Percentiles rank a stretch among this genome's conserved stretches.
phyloP scores from a whole-genome alignment of 495 filamentous ascomycete species.

The Parathielavia hyrcaniae region DNA sequence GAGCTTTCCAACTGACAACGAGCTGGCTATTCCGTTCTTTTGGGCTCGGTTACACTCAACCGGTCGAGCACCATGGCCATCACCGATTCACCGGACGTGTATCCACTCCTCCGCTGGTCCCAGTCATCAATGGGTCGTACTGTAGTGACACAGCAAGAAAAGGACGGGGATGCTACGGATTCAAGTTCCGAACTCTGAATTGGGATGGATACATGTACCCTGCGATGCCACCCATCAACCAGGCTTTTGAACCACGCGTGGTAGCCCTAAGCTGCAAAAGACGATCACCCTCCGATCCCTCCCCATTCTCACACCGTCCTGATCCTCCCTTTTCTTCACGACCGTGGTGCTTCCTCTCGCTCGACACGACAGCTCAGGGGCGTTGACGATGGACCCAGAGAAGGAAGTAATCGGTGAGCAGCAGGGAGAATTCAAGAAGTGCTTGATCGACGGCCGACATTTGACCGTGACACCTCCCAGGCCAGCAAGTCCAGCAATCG shows the following conservation, averaged over 20 bases:
- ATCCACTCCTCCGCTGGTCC: neutral
- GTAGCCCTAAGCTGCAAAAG: neutral
- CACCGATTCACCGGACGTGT: neutral
- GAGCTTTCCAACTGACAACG: neutral
- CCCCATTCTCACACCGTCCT: neutral
- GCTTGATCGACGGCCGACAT: neutral
- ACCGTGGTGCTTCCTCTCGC: neutral
- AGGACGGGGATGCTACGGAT: too few relatives aligned
- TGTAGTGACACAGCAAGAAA: too few relatives aligned
- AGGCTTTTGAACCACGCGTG: too few relatives aligned
- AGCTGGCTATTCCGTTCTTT: neutral
- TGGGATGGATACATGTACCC: neutral
- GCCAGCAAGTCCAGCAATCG: slow-evolving; percentile 15
- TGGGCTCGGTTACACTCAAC: slow-evolving; percentile 2
- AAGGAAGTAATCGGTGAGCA: slow-evolving; percentile 26
- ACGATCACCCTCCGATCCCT: too few relatives aligned
- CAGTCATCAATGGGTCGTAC: too few relatives aligned
- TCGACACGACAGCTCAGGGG: neutral
- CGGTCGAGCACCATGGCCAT: neutral
- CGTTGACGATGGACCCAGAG: slow-evolving; percentile 14
- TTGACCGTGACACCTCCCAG: neutral
- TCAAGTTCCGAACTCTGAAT: too few relatives aligned
- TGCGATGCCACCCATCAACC: too few relatives aligned
- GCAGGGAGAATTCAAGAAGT: neutral
- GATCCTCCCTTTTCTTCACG: neutral